These are phyloP conservation scores for Phytophthora ohioensis DNA, from an alignment of 352 stramenopile species.

Conservation along the genomic window DNA sequence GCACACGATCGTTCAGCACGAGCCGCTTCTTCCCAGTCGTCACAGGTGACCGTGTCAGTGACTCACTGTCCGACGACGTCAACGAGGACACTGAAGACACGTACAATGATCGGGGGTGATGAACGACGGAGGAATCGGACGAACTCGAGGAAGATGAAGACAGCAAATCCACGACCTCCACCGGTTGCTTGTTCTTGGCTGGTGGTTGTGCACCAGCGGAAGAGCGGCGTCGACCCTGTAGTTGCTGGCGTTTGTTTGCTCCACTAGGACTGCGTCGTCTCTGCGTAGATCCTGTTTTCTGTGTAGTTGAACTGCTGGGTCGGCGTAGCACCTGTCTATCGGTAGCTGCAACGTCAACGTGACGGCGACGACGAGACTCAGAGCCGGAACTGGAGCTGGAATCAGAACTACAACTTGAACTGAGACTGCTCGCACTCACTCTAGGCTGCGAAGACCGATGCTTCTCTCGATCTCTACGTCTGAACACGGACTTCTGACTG, in stretches of 20 bases:
- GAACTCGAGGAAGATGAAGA: slow-evolving; percentile 38
- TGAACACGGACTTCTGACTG: background rate
- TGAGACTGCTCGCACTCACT: slow-evolving; percentile 15
- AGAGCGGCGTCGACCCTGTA: background rate
- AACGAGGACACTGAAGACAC: slow-evolving; percentile 16
- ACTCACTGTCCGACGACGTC: slow-evolving; percentile 23
- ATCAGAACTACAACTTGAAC: slow-evolving; percentile 5
- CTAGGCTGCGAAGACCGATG: background rate
- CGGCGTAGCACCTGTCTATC: background rate
- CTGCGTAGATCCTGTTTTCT: background rate
- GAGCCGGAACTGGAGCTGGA: slow-evolving; percentile 11
- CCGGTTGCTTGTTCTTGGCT: background rate
- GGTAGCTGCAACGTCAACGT: too few relatives aligned
- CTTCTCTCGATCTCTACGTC: background rate
- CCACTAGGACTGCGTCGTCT: background rate
- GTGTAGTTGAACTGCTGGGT: slow-evolving; percentile 1
- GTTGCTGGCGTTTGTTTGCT: background rate
- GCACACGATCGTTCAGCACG: slow-evolving; percentile 21
- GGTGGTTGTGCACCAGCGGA: background rate
- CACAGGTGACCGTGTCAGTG: background rate
- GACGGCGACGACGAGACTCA: background rate
- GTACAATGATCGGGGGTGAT: slow-evolving; percentile 7
- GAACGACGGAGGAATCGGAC: slow-evolving; percentile 14
- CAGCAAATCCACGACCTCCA: slow-evolving; percentile 31
- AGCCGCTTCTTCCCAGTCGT: slow-evolving; percentile 21